These are phyloP conservation scores for Amesomyces nigricolor DNA, from an alignment of 2,329 filamentous ascomycete genomes.

Conservation along the genomic window DNA sequence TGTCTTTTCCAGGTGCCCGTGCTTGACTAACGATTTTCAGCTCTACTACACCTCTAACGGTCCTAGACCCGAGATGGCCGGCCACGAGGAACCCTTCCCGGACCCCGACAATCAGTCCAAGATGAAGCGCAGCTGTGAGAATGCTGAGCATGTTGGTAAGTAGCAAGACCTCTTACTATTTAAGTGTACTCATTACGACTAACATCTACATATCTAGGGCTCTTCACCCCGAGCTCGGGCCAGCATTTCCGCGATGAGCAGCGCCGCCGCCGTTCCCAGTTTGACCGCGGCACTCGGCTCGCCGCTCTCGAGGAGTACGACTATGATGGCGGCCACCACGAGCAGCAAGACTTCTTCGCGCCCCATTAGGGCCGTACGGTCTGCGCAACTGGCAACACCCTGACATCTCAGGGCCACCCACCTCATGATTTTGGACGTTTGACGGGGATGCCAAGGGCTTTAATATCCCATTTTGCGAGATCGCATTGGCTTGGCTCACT, in stretches of 20 bases:
- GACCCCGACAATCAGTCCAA: constrained; percentile 78
- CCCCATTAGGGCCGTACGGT: constrained; percentile 19
- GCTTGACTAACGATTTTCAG: constrained; percentile 31
- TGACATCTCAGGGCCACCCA: neutral
- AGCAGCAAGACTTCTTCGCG: constrained; percentile 31
- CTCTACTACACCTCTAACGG: constrained; percentile 49
- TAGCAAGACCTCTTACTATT: constrained; percentile 18
- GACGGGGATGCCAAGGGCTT: neutral
- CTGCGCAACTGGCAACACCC: neutral
- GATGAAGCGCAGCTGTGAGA: constrained; percentile 80
- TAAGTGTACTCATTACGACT: neutral
- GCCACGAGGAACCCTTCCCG: constrained; percentile 71
- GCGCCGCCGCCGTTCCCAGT: constrained; percentile 69
- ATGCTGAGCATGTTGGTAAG: constrained; percentile 76
- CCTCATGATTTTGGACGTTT: neutral
- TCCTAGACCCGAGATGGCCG: constrained; percentile 49
- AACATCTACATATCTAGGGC: constrained; percentile 41
- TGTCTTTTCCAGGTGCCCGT: neutral
- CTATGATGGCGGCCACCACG: constrained; percentile 36
- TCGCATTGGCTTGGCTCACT: constrained; percentile 13
- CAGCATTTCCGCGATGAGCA: constrained; percentile 71
- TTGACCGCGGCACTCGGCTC: constrained; percentile 72
- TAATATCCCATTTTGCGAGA: constrained; percentile 8
- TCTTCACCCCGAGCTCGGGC: constrained; percentile 74
- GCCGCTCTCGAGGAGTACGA: constrained; percentile 61